Evolutionary conservation across 2,329 filamentous ascomycete species (phyloP).

Genomic region (Ceratocystis huliohia): DNA sequence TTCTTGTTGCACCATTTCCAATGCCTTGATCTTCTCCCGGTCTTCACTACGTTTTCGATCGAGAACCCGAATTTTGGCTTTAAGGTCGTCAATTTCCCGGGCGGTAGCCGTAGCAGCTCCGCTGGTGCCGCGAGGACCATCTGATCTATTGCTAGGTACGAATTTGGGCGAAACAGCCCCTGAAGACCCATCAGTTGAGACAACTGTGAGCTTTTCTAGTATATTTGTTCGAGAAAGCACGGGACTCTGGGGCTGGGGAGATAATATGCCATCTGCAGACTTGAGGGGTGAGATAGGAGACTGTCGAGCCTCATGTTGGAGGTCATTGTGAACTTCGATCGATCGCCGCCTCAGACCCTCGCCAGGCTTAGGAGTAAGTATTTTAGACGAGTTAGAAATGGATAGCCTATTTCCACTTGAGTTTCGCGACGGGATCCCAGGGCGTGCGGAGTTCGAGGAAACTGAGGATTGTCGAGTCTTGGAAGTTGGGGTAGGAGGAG

Average conservation of each 20-base stretch:
- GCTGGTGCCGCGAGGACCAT: slow-evolving; percentile 27
- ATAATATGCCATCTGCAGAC: slow-evolving; percentile 39
- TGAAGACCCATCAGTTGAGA: slow-evolving; percentile 12
- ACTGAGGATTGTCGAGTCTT: slow-evolving; percentile 34
- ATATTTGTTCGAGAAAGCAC: slow-evolving; percentile 38
- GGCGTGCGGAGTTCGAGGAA: slow-evolving; percentile 31
- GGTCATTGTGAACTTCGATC: slow-evolving; percentile 27
- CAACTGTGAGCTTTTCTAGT: slow-evolving; percentile 32
- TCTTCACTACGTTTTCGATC: slow-evolving; percentile 81
- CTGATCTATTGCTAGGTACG: slow-evolving; percentile 22
- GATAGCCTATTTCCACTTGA: slow-evolving; percentile 26
- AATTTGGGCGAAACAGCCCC: slow-evolving; percentile 25
- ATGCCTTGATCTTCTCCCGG: slow-evolving; percentile 65
- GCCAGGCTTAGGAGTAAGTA: slow-evolving; percentile 8
- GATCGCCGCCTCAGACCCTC: slow-evolving; percentile 32
- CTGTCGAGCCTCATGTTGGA: slow-evolving; percentile 11
- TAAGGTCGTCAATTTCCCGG: slow-evolving; percentile 72
- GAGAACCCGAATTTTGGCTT: slow-evolving; percentile 73
- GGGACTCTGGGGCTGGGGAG: slow-evolving; percentile 40
- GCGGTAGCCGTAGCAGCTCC: slow-evolving; percentile 39
- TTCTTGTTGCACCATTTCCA: slow-evolving; percentile 66
- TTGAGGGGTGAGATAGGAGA: slow-evolving; percentile 34
- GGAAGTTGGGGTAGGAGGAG: slow-evolving; percentile 42
- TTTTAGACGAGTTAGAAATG: slow-evolving; percentile 13
- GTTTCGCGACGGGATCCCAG: slow-evolving; percentile 29